Evolutionary conservation across 1,139 yeast genomes (phyloP).

Genomic region (Taiozyma onychis): DNA sequence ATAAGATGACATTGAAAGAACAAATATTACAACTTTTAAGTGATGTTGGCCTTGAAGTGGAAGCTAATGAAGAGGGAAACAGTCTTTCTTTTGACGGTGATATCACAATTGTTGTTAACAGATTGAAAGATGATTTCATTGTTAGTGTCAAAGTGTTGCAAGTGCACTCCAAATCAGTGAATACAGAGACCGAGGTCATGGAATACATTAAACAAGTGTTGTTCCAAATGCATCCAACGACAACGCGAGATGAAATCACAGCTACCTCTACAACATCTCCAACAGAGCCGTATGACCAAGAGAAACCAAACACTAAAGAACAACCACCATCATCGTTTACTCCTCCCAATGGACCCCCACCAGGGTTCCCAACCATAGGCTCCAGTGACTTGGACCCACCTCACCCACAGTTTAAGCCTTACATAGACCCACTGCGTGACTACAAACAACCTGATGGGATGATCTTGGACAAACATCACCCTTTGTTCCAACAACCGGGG

Average conservation of each 20-base stretch:
- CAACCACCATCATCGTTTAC: background rate
- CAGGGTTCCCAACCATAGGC: conserved; percentile 36
- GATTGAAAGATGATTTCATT: background rate
- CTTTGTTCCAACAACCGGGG: conserved; percentile 31
- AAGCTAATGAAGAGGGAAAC: background rate
- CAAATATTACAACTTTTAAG: background rate
- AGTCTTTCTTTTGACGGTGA: background rate
- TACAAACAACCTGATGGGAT: conserved; percentile 42
- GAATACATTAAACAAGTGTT: background rate
- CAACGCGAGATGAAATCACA: background rate
- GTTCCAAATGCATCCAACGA: background rate
- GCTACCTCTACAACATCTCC: too few species aligned
- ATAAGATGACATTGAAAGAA: background rate
- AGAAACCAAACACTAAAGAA: background rate
- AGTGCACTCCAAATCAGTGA: background rate
- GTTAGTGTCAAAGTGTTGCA: background rate
- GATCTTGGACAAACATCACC: conserved; percentile 48
- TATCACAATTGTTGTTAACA: background rate
- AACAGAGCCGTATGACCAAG: background rate
- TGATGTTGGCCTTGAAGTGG: background rate
- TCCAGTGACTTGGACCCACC: conserved; percentile 41
- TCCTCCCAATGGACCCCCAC: background rate
- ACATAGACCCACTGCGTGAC: conserved; percentile 30
- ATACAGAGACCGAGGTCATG: background rate
- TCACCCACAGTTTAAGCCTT: conserved; percentile 39